Evolutionary conservation across 2,329 filamentous ascomycete species (phyloP), one percentile per base, ranked within the genome.

Genomic region (Penicillium nordicum): DNA sequence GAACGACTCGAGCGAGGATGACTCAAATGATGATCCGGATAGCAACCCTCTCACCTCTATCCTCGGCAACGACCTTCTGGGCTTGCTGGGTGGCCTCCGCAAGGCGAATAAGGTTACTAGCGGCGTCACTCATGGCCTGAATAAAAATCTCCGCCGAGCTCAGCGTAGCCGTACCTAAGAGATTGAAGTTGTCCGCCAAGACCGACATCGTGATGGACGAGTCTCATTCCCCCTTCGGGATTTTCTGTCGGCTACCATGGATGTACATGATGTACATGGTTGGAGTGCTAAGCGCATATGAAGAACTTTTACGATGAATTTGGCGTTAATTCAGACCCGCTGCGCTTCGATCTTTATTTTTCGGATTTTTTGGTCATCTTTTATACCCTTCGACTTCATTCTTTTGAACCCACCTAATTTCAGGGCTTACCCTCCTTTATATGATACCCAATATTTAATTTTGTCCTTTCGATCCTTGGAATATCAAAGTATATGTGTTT

Each of bases 401-500:
- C 8, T 2, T 11, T 45, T 37, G 8, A 18, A 18, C 32, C 2
- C 18, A 36, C 8, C 21, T 10, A 23, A n/a, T 2, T 5, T 4
- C 18, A 5, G 18, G 23, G 21, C 40, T 14, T n/a, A 10, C 27
- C 2, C 23, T 14, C 18, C 16, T 38, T 38, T 45, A 46, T 46
- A 30, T 46, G 53, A 52, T 56, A 56, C 53, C 53, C 48, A 27
- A n/a, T 30, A 29, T 52, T 36, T 40, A 21, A 40, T 40, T 8
- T 11, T 29, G 2, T 9, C 6, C 4, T 46, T 46, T 46, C 1
- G 7, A 8, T 4, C 0, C 11, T 32, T 23, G 29, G 29, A 45
- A 32, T 16, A 34, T 34, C n/a, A 23, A 2, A 23, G 4, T 27
- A 16, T 23, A 0, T 11, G 4, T 12, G 6, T 23, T 34, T 1